Conservation (phyloP, 1,284 basidiomycete species). For the Wolfiporia cocos region DNA sequence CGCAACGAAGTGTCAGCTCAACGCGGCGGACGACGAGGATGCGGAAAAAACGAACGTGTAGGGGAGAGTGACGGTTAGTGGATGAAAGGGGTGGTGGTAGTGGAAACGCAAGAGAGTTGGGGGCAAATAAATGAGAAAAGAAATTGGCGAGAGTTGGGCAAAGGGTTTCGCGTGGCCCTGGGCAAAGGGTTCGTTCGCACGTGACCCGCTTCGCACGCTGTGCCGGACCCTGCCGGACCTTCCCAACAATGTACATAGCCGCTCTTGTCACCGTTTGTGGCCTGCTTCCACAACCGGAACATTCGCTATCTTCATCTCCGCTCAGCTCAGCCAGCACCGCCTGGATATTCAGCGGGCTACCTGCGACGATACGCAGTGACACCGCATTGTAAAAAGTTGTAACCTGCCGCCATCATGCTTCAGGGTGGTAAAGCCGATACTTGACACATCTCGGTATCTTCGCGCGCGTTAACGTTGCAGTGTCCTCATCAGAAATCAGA, state of each 20-base stretch:
- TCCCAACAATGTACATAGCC: conserved; percentile 1
- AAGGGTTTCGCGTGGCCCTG: conserved; percentile 32
- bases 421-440: no score
- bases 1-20: conserved; percentile 24
- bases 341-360: no score
- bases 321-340: no score
- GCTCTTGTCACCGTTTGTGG: conserved; percentile 1
- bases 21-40: conserved; percentile 26
- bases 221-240: neutral
- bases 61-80: conserved; percentile 23
- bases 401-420: no score
- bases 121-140: conserved; percentile 40
- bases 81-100: conserved; percentile 42
- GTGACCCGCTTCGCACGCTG: conserved; percentile 18
- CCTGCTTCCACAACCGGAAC: no score
- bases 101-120: conserved; percentile 26
- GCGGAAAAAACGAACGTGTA: conserved; percentile 24
- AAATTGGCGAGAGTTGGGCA: conserved; percentile 45
- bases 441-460: no score
- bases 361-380: no score
- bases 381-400: no score
- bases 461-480: no score
- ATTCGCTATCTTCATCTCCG: no score
- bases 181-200: conserved; percentile 27
- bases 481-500: neutral